Percentiles rank a stretch among this genome's conserved stretches.
Conservation (phyloP, 495 filamentous ascomycete genomes). For the Ramalina intermedia region DNA sequence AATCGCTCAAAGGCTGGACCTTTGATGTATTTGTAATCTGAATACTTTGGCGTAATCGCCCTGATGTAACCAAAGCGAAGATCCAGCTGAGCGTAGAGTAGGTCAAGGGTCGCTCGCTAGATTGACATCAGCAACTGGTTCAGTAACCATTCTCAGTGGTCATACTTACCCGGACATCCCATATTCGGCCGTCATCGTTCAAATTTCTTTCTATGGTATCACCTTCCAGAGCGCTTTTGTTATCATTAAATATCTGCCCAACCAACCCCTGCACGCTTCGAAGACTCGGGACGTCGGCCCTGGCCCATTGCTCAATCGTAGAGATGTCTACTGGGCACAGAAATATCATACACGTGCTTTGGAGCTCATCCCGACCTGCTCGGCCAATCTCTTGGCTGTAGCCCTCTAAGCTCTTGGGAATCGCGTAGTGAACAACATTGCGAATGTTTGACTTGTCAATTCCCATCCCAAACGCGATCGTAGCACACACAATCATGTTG, state of each 20-base stretch:
- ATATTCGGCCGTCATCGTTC: constrained; percentile 24
- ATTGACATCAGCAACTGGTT: too few species aligned
- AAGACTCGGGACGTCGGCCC: constrained; percentile 38
- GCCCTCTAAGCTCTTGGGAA: constrained; percentile 39
- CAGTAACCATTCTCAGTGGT: too few species aligned
- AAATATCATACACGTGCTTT: constrained; percentile 39
- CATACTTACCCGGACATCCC: constrained; percentile 29
- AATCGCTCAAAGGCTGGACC: constrained; percentile 13
- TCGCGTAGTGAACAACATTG: constrained; percentile 42
- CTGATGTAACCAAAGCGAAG: constrained; percentile 38
- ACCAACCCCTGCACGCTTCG: constrained; percentile 30
- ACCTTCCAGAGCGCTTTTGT: constrained; percentile 18
- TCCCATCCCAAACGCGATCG: constrained; percentile 48
- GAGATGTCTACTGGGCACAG: constrained; percentile 37
- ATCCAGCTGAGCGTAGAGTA: constrained; percentile 39
- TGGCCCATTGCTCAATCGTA: constrained; percentile 37
- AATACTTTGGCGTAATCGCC: constrained; percentile 40
- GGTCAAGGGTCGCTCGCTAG: constrained; percentile 13
- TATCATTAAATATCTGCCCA: constrained; percentile 26
- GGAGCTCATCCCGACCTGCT: constrained; percentile 38
- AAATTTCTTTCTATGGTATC: constrained; percentile 31
- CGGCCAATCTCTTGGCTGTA: constrained; percentile 48
- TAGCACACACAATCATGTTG: constrained; percentile 32
- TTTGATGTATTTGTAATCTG: constrained; percentile 32
- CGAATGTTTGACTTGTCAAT: constrained; percentile 44